These are phyloP conservation scores for Fusarium compactum DNA, from an alignment of 2,329 filamentous ascomycete species.

Conservation along the genomic window DNA sequence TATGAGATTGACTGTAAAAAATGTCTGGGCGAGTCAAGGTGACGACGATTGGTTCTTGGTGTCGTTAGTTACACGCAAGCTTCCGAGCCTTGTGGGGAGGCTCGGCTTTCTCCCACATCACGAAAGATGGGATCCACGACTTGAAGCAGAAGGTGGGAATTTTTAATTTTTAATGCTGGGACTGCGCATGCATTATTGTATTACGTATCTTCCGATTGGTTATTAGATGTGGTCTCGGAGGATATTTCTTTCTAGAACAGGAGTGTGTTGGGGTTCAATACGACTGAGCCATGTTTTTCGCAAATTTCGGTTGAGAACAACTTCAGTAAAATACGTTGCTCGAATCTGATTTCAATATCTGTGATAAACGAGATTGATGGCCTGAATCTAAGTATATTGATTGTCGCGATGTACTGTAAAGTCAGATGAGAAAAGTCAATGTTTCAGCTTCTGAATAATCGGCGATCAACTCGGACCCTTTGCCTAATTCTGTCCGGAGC, in stretches of 20 bases:
- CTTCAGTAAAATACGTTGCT: not conserved
- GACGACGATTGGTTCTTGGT: slow-evolving; percentile 12
- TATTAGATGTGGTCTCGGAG: not conserved
- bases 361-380: not conserved
- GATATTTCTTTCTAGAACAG: not conserved
- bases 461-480: not conserved
- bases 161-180: not conserved
- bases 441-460: not conserved
- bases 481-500: not conserved
- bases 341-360: rapidly evolving
- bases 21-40: not conserved
- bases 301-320: not conserved
- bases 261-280: too few species aligned
- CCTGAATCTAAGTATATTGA: too few species aligned
- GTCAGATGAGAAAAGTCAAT: not conserved
- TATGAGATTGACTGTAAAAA: slow-evolving; percentile 14
- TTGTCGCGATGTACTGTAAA: too few species aligned
- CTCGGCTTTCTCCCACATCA: slow-evolving; percentile 22
- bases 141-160: not conserved
- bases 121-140: slow-evolving; percentile 7
- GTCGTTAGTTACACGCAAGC: slow-evolving; percentile 5
- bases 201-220: not conserved
- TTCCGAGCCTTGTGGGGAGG: not conserved
- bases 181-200: not conserved
- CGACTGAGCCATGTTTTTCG: not conserved